phyloP scores from a whole-genome alignment of 257 asterid genomes.

The Salvia splendens region DNA sequence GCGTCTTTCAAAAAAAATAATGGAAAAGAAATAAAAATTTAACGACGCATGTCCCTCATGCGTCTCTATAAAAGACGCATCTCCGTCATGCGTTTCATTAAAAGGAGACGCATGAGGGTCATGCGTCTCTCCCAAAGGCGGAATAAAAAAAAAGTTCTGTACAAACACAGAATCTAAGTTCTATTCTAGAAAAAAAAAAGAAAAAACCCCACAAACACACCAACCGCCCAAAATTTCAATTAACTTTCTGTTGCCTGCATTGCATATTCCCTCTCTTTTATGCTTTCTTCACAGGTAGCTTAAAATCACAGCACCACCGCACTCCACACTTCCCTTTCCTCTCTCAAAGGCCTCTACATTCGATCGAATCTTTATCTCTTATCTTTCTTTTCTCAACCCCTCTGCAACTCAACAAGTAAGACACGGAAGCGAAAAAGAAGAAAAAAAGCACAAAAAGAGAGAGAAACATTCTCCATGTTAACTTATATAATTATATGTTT shows the following conservation, averaged over 20 bases:
- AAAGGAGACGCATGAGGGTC: too few relatives aligned
- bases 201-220: background rate
- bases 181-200: too few relatives aligned
- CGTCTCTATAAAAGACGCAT: too few relatives aligned
- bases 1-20: too few relatives aligned
- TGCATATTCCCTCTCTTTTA: slow-evolving; percentile 34
- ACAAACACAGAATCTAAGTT: too few relatives aligned
- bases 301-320: slow-evolving; percentile 39
- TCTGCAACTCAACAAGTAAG: slow-evolving; percentile 19
- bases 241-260: slow-evolving; percentile 25
- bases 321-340: slow-evolving; percentile 5
- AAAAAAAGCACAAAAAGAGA: background rate
- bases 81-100: too few relatives aligned
- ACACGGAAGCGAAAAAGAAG: background rate
- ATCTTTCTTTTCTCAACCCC: background rate
- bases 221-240: slow-evolving; percentile 4
- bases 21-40: too few relatives aligned
- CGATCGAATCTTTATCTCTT: slow-evolving; percentile 15
- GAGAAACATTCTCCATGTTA: background rate
- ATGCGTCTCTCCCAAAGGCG: too few relatives aligned
- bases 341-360: slow-evolving; percentile 30
- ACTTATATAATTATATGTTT: background rate
- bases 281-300: slow-evolving; percentile 28
- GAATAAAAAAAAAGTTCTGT: too few relatives aligned
- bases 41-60: too few relatives aligned